Base-by-base conservation (phyloP, 345 rosid genomes). In the Acer saccharum region DNA sequence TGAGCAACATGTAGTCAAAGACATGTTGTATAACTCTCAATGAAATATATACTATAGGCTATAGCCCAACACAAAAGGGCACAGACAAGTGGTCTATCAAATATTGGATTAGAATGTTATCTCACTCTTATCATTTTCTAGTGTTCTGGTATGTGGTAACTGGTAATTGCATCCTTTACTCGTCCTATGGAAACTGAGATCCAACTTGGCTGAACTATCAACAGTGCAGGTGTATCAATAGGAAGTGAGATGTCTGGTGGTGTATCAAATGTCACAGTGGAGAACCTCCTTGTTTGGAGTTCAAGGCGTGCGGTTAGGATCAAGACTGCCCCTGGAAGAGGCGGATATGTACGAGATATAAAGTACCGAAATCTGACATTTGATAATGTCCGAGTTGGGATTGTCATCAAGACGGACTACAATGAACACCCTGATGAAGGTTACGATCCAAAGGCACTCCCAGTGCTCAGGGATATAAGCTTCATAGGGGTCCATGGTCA, bases 181-280 rank as follows among this genome's bases (percentile, higher is more conserved):
- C 18, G 46, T 58, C 11, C 25, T 32, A 65, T 72, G 10, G 68
- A 71, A 70, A 71, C 76, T 73, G 76, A 80, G 41, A 72, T 69
- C 32, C 61, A 48, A 64, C 75, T 50, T 80, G 85, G 61, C 44
- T 70, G 81, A 71, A 76, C 61, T 71, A 44, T 82, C 43, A 71
- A 86, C 98, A 96, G 98, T 78, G 99, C 99, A 27, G 99, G 99
- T 20, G 64, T 96, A 76, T 96, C 98, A 39, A 96, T 94, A 66
- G 99, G 98, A 83, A 96, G 99, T 69, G 99, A 96, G 90, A 96
- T 96, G 98, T 96, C 98, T 21, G 99, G 99, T 62, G 99, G 99
- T 27, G 97, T 96, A 68, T 92, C 94, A 32, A 91, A 94, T 65
- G 88, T 96, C 69, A 96, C 93, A 0, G 87, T 96, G 46, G 95